Conservation (phyloP, 208 protist species). For the Histomonas meleagridis region DNA sequence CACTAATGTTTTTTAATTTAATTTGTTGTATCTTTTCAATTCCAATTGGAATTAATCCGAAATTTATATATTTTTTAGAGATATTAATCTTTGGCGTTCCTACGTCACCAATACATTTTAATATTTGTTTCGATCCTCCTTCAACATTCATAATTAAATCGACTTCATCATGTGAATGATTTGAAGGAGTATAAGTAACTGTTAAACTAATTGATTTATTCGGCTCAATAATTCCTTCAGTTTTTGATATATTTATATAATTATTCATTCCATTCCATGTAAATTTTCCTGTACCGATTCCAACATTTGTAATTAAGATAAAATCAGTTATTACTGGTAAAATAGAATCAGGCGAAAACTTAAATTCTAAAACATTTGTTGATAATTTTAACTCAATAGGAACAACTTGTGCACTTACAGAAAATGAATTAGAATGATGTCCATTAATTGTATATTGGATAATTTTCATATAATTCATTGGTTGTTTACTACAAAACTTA, state of each 20-base stretch:
- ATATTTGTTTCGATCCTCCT: background rate
- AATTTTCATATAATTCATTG: background rate
- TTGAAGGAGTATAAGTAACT: constrained; percentile 5
- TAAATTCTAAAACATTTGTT: background rate
- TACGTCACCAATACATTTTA: constrained; percentile 4
- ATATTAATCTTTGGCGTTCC: background rate
- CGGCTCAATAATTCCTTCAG: background rate
- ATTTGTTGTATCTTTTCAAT: background rate
- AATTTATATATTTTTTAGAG: background rate
- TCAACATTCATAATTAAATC: background rate
- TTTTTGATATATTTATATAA: background rate
- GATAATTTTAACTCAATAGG: background rate
- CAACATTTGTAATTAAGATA: background rate
- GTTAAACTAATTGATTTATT: background rate
- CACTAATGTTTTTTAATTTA: background rate
- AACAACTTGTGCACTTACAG: background rate
- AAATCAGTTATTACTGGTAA: background rate
- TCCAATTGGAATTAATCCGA: constrained; percentile 24
- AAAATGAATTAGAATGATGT: background rate
- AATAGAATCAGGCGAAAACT: background rate
- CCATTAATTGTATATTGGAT: background rate
- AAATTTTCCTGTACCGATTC: background rate
- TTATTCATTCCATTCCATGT: background rate
- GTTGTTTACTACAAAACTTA: background rate
- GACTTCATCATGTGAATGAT: background rate